A percentile compares a stretch with the other conserved stretches of the same genome.
These are phyloP conservation scores for Saitozyma sp. DNA, from an alignment of 768 basidiomycete species.

Conservation along the genomic window DNA sequence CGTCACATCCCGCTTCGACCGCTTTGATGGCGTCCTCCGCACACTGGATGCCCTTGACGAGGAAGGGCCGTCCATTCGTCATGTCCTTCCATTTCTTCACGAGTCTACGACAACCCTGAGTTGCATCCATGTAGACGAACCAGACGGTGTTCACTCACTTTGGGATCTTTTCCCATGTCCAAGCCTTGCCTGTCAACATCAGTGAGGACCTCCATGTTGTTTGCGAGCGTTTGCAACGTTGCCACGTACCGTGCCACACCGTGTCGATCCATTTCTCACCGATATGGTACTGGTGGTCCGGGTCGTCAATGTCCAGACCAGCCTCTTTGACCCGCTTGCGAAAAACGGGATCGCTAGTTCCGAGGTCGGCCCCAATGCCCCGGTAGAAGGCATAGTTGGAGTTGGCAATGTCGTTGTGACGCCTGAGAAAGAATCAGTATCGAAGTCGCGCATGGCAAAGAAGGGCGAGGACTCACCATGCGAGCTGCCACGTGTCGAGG, in stretches of 20 bases:
- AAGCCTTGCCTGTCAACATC: conserved; percentile 57
- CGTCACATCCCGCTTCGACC: conserved; percentile 66
- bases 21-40: conserved; percentile 71
- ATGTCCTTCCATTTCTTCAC: conserved; percentile 43
- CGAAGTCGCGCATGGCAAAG: background rate
- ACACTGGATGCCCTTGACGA: conserved; percentile 66
- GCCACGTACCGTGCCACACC: conserved; percentile 17
- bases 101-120: conserved; percentile 1
- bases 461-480: background rate
- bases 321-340: conserved; percentile 54
- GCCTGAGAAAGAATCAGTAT: conserved; percentile 3
- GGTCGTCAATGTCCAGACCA: conserved; percentile 32
- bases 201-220: background rate
- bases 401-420: conserved; percentile 57
- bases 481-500: conserved; percentile 10
- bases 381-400: conserved; percentile 57
- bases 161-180: conserved; percentile 60
- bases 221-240: too few species aligned
- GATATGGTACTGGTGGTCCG: conserved; percentile 46
- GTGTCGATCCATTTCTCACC: conserved; percentile 40
- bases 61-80: conserved; percentile 55
- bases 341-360: conserved; percentile 3
- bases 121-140: too few species aligned
- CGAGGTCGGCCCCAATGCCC: conserved; percentile 18
- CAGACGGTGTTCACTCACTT: conserved; percentile 29